phyloP scores from a whole-genome alignment of 2,329 filamentous ascomycete genomes.

The Penicillium fuscoglaucum region DNA sequence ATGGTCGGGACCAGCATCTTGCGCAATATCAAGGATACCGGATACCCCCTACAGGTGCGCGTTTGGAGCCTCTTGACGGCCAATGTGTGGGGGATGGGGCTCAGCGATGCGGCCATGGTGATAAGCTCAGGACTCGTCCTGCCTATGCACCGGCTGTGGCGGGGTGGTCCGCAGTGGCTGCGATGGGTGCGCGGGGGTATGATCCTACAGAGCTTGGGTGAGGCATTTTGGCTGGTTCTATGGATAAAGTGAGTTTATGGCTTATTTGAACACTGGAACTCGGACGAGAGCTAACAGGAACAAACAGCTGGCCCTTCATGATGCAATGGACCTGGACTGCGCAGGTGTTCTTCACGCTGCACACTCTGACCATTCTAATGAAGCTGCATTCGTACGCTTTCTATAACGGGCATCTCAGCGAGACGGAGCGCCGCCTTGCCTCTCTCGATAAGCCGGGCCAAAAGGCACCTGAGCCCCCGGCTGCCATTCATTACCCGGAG shows the following conservation, averaged over 20 bases:
- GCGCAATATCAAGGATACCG: conserved; percentile 91
- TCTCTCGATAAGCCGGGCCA: conserved; percentile 75
- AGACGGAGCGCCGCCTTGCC: conserved; percentile 77
- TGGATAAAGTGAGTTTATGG: conserved; percentile 66
- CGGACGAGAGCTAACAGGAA: conserved; percentile 21
- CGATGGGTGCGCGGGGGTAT: conserved; percentile 79
- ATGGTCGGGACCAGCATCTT: conserved; percentile 96
- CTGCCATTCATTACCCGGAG: conserved; percentile 74
- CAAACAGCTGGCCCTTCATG: conserved; percentile 69
- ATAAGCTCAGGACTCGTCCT: conserved; percentile 69
- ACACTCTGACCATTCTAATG: conserved; percentile 91
- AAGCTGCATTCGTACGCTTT: conserved; percentile 99
- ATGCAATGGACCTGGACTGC: conserved; percentile 95
- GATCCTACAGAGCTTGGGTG: conserved; percentile 77
- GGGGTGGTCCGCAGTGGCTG: conserved; percentile 56
- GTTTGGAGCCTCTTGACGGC: conserved; percentile 88
- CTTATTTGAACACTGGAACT: background rate
- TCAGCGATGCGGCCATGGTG: conserved; percentile 86
- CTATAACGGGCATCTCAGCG: conserved; percentile 93
- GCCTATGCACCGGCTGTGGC: conserved; percentile 69
- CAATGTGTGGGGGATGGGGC: conserved; percentile 81
- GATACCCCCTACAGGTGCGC: conserved; percentile 76
- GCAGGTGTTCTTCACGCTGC: conserved; percentile 90
- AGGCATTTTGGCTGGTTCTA: conserved; percentile 72
- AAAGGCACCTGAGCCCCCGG: conserved; percentile 57